Evolutionary conservation across 768 basidiomycete genomes (phyloP).

Genomic region (Filobasidium wieringae): DNA sequence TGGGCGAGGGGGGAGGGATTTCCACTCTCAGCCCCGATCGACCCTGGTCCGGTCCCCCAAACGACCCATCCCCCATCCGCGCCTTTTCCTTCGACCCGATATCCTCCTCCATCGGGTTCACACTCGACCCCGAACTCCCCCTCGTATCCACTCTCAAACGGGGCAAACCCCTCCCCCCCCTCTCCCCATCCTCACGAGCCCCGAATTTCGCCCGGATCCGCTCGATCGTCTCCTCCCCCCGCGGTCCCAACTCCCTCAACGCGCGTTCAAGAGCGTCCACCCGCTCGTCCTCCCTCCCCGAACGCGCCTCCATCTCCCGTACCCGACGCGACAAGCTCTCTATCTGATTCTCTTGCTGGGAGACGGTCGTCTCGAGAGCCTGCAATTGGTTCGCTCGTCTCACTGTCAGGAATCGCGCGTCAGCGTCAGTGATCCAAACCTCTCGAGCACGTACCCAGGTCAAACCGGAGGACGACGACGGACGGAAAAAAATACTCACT

Average conservation of each 20-base stretch:
- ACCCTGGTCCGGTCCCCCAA: too few relatives aligned
- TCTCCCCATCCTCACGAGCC: too few relatives aligned
- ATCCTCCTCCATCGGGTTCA: too few relatives aligned
- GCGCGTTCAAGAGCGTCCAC: neutral
- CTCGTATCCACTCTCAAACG: too few relatives aligned
- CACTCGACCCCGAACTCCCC: too few relatives aligned
- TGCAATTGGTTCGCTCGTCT: neutral
- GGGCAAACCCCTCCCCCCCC: too few relatives aligned
- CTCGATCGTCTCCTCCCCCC: too few relatives aligned
- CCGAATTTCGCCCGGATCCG: too few relatives aligned
- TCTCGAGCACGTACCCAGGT: neutral
- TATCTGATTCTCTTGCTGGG: neutral
- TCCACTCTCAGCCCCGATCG: too few relatives aligned
- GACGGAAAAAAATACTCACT: neutral
- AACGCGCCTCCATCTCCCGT: neutral
- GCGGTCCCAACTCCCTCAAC: neutral
- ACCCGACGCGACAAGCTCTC: neutral
- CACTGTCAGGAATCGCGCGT: neutral
- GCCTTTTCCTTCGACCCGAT: too few relatives aligned
- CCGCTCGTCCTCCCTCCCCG: neutral
- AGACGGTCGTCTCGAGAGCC: neutral
- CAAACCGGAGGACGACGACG: neutral
- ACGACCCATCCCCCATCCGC: too few relatives aligned
- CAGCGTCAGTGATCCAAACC: neutral
- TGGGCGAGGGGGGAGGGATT: too few relatives aligned